A percentile compares a stretch with the other conserved stretches of the same genome.
These are phyloP conservation scores for Russula compacta DNA, from an alignment of 768 basidiomycete species.

Conservation along the genomic window DNA sequence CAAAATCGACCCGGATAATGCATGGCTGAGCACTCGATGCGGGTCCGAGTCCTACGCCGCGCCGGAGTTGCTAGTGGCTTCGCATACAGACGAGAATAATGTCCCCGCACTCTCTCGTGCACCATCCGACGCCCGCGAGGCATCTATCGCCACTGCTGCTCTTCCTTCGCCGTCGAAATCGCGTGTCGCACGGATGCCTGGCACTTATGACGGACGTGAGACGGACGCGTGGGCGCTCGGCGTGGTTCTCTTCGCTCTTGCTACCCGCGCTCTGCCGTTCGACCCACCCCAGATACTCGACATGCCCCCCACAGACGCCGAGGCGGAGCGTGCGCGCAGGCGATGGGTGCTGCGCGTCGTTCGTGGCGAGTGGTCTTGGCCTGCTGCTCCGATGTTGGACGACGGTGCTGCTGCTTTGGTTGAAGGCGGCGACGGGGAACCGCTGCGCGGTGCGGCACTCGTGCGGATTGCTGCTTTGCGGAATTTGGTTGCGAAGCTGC, in stretches of 20 bases:
- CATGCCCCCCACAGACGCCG: constrained; percentile 24
- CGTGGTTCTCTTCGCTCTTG: constrained; percentile 75
- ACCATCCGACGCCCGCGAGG: constrained; percentile 3
- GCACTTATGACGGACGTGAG: constrained; percentile 69
- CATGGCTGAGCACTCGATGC: constrained; percentile 68
- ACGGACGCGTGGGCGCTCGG: constrained; percentile 90
- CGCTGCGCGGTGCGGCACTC: constrained; percentile 30
- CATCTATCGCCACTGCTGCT: neutral
- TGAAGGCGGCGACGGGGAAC: neutral
- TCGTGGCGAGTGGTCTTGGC: constrained; percentile 72
- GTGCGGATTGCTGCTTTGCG: constrained; percentile 38
- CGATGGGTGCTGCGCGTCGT: constrained; percentile 73
- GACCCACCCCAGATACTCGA: constrained; percentile 27
- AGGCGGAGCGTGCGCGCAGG: constrained; percentile 34
- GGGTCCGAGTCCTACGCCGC: constrained; percentile 87
- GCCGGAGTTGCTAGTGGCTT: constrained; percentile 55
- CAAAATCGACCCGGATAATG: constrained; percentile 59
- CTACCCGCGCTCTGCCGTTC: constrained; percentile 67
- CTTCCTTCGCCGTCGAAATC: constrained; percentile 22
- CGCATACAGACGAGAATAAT: constrained; percentile 20
- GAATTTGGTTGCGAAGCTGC: constrained; percentile 47
- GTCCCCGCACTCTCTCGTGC: constrained; percentile 17
- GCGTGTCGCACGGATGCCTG: constrained; percentile 33
- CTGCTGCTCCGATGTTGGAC: constrained; percentile 21
- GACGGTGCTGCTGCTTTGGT: constrained; percentile 5